phyloP scores from a whole-genome alignment of 805 yeast genomes.

The Starmera quercuum region DNA sequence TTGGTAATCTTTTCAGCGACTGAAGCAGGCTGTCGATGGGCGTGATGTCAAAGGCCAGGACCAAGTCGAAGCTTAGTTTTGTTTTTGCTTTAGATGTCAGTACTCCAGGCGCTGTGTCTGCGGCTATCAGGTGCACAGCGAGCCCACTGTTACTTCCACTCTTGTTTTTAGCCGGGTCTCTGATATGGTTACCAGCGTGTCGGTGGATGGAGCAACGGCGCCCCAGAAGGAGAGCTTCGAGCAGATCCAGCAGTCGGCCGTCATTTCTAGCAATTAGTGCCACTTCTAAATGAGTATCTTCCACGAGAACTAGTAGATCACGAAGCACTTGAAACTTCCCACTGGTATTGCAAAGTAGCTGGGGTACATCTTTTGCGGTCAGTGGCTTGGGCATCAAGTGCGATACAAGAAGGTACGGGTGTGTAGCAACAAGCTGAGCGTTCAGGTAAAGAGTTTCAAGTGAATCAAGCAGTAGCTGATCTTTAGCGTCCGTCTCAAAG shows the following conservation, averaged over 20 bases:
- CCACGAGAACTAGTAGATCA: constrained; percentile 53
- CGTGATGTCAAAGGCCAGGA: constrained; percentile 58
- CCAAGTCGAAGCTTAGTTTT: constrained; percentile 58
- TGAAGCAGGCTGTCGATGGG: constrained; percentile 33
- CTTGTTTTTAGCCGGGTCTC: constrained; percentile 35
- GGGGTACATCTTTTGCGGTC: constrained; percentile 62
- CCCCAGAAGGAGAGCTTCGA: constrained; percentile 66
- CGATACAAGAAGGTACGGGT: constrained; percentile 78
- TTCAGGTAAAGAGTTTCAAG: constrained; percentile 68
- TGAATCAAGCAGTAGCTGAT: constrained; percentile 62
- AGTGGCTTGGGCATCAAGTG: constrained; percentile 82
- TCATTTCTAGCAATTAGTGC: constrained; percentile 65
- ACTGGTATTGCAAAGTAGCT: constrained; percentile 64
- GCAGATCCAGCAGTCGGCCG: constrained; percentile 63
- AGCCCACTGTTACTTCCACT: neutral
- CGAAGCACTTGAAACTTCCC: constrained; percentile 75
- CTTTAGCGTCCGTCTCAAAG: constrained; percentile 52
- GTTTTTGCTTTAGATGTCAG: constrained; percentile 8
- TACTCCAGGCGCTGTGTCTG: constrained; percentile 14
- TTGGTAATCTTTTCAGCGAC: constrained; percentile 21
- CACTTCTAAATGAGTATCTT: constrained; percentile 38
- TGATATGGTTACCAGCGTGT: constrained; percentile 56
- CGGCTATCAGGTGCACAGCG: constrained; percentile 3
- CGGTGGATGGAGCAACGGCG: constrained; percentile 47
- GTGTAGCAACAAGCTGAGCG: constrained; percentile 75